These are phyloP conservation scores for Aspergillus pseudotamarii DNA, from an alignment of 2,329 filamentous ascomycete genomes.

Conservation along the genomic window DNA sequence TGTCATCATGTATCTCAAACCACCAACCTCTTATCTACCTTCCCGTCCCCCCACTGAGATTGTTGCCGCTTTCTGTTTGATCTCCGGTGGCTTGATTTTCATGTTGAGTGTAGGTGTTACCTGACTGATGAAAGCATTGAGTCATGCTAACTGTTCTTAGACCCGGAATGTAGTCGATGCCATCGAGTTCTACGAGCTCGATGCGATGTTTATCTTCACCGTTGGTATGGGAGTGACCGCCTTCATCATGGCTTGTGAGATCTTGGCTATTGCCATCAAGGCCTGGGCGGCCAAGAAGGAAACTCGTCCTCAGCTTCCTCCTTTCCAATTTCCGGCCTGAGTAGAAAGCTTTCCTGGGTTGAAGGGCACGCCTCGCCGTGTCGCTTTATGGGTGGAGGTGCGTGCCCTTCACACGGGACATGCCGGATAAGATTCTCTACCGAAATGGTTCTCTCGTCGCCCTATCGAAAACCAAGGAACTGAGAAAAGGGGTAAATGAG, in stretches of 20 bases:
- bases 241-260: slow-evolving; percentile 82
- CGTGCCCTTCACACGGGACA: not conserved
- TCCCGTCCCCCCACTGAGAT: slow-evolving; percentile 88
- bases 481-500: slow-evolving; percentile 1
- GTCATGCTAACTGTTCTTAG: slow-evolving; percentile 44
- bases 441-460: too few species aligned
- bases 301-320: slow-evolving; percentile 30
- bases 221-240: slow-evolving; percentile 81
- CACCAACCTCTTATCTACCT: slow-evolving; percentile 77
- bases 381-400: not conserved
- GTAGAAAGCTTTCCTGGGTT: not conserved
- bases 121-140: not conserved
- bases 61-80: slow-evolving; percentile 82
- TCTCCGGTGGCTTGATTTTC: slow-evolving; percentile 85
- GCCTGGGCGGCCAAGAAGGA: slow-evolving; percentile 72
- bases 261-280: slow-evolving; percentile 78
- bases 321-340: slow-evolving; percentile 33
- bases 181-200: slow-evolving; percentile 76
- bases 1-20: slow-evolving; percentile 74
- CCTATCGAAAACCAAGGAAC: not conserved
- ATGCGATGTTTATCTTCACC: slow-evolving; percentile 93
- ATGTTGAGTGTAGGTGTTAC: slow-evolving; percentile 77
- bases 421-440: not conserved
- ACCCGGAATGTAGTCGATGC: slow-evolving; percentile 73
- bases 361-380: not conserved